Evolutionary conservation across 352 stramenopile genomes (phyloP).

Genomic region (Aphanomyces cochlioides): DNA sequence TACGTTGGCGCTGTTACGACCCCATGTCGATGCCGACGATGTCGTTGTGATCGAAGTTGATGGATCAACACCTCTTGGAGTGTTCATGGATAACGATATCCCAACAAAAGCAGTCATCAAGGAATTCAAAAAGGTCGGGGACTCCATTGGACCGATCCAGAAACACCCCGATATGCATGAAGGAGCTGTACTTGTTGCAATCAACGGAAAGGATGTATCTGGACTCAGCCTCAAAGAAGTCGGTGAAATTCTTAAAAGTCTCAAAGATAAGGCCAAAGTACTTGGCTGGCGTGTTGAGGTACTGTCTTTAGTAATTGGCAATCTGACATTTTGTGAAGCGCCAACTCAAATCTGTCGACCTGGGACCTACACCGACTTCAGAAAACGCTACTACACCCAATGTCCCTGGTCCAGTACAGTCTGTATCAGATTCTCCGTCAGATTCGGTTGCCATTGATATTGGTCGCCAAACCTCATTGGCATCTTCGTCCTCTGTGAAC

Average conservation of each 20-base stretch:
- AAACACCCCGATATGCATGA: slow-evolving; percentile 38
- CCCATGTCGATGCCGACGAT: slow-evolving; percentile 1
- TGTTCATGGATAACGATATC: slow-evolving; percentile 54
- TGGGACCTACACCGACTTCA: not conserved
- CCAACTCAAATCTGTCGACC: slow-evolving; percentile 7
- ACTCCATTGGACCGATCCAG: slow-evolving; percentile 54
- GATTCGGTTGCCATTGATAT: slow-evolving; percentile 11
- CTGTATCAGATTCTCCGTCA: not conserved
- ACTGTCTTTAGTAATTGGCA: not conserved
- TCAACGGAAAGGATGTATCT: slow-evolving; percentile 58
- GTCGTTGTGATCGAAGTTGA: slow-evolving; percentile 40
- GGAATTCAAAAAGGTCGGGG: slow-evolving; percentile 49
- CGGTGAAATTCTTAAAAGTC: slow-evolving; percentile 48
- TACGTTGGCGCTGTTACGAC: slow-evolving; percentile 21
- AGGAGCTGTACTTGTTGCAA: slow-evolving; percentile 49
- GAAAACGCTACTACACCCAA: not conserved
- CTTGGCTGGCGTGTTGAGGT: slow-evolving; percentile 20
- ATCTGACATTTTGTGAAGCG: not conserved
- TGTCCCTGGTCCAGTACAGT: not conserved
- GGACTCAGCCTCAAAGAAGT: slow-evolving; percentile 55
- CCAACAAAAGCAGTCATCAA: slow-evolving; percentile 51
- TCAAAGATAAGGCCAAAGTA: slow-evolving; percentile 26
- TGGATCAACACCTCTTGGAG: slow-evolving; percentile 56
- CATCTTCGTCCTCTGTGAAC: not conserved
- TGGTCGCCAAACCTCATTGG: not conserved